These are phyloP conservation scores for Beauveria rudraprayagi DNA, from an alignment of 2,329 filamentous ascomycete genomes.

Conservation along the genomic window DNA sequence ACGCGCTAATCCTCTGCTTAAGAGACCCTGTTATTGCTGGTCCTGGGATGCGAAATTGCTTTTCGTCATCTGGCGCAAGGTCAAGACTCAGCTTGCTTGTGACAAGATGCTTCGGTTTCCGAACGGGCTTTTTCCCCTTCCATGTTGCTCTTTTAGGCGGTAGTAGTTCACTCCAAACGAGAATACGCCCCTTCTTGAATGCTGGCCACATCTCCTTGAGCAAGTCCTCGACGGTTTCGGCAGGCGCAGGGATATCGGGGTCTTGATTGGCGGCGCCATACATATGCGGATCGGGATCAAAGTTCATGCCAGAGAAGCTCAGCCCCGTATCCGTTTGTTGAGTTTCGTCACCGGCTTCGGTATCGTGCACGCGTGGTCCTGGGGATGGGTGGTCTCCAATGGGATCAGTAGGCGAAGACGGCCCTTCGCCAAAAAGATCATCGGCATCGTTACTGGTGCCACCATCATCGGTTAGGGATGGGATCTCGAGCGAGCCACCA, in stretches of 20 bases:
- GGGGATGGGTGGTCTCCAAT: conserved; percentile 37
- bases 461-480: conserved; percentile 50
- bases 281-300: conserved; percentile 37
- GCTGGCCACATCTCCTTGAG: conserved; percentile 73
- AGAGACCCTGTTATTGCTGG: conserved; percentile 43
- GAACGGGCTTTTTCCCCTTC: conserved; percentile 68
- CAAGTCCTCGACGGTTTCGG: conserved; percentile 66
- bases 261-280: conserved; percentile 47
- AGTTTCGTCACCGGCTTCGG: conserved; percentile 27
- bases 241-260: conserved; percentile 57
- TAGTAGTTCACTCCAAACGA: conserved; percentile 76
- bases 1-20: conserved; percentile 48
- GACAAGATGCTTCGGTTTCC: conserved; percentile 71
- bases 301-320: conserved; percentile 37
- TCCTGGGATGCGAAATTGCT: conserved; percentile 69
- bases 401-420: conserved; percentile 39
- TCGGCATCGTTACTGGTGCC: conserved; percentile 53
- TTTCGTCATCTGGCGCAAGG: conserved; percentile 77
- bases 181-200: conserved; percentile 66
- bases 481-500: conserved; percentile 38
- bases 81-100: conserved; percentile 87
- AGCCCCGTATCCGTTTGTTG: conserved; percentile 24
- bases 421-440: conserved; percentile 61
- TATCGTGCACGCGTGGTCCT: conserved; percentile 33
- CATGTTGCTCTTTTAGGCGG: conserved; percentile 73